Conservation (phyloP, 2,329 filamentous ascomycete genomes). For the Diplodia corticola region DNA sequence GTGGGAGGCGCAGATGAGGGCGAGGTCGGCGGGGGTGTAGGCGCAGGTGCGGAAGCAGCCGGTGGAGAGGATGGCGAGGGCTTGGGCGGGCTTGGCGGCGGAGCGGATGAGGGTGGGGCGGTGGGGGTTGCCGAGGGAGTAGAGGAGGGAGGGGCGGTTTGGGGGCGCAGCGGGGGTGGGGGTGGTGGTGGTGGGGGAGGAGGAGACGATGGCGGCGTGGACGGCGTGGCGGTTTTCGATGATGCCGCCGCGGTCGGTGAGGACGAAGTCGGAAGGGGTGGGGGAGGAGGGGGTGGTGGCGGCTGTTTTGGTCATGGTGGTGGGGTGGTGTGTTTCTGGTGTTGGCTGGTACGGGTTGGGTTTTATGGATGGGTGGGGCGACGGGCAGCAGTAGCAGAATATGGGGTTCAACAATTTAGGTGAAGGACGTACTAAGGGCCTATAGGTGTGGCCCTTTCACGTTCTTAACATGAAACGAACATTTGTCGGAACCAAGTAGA, state of each 20-base stretch:
- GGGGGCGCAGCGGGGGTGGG: constrained; percentile 46
- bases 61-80: constrained; percentile 48
- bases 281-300: background rate
- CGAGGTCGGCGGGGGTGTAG: constrained; percentile 47
- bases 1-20: constrained; percentile 52
- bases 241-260: constrained; percentile 11
- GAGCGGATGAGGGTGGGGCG: constrained; percentile 49
- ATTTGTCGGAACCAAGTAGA: no score
- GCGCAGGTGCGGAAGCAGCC: constrained; percentile 39
- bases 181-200: constrained; percentile 40
- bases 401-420: no score
- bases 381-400: no score
- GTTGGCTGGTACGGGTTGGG: no score
- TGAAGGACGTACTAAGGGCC: no score
- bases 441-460: no score
- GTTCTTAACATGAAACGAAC: no score
- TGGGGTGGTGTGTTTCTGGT: background rate
- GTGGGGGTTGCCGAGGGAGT: constrained; percentile 43
- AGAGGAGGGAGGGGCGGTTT: constrained; percentile 42
- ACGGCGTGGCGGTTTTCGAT: constrained; percentile 37
- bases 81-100: constrained; percentile 50
- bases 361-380: no score
- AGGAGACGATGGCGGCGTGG: constrained; percentile 36
- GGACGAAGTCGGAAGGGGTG: background rate
- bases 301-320: background rate